Base-by-base conservation (phyloP, 306 rosid species). In the Cyclanthera cordifolia region DNA sequence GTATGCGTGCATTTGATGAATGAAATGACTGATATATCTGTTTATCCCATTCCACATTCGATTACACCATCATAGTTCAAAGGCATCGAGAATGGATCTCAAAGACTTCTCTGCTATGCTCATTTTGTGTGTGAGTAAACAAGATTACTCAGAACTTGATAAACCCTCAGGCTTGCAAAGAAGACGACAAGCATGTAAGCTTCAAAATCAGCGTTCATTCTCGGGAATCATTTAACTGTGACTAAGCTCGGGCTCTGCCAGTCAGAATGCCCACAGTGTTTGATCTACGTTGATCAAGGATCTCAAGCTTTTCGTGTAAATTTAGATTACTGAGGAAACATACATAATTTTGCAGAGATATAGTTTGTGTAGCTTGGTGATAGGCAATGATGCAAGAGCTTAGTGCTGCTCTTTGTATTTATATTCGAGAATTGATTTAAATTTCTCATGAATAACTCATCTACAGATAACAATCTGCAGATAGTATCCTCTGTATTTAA, bases 1-100 rank as follows among this genome's bases (percentile, higher is more conserved):
- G 84, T 65, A 88, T 90, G 97, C 91, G 77, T n/a, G 66, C 89
- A 12, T 86, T 88, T 30, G 88, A 88, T 56, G 88, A 90, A 77
- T 90, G 90, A 86, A 73, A 76, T 37, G 49, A 34, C 63, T 49
- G 51, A 41, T 69, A 73, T 68, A 71, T 79, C 51, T 76, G 75
- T 80, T 66, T 74, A 73, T 53, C 75, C 80, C 56, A 80, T 68
- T 72, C 73, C 49, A 56, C 80, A 82, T 77, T 77, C 85, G 84
- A 77, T 81, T 69, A 67, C 60, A 80, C 61, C 43, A 61, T 80
- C 82, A 80, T 78, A 79, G 84, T 87, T 80, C 84, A 72, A 69
- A 74, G 75, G 78, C 80, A 79, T 70, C 58, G 41, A 75, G 72
- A 46, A 76, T 69, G 71, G 76, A 55, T 15, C 65, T 55, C 45